A percentile compares a stretch with the other conserved stretches of the same genome.
Conservation (phyloP, 2,329 filamentous ascomycete species). For the Biscogniauxia mediterranea region DNA sequence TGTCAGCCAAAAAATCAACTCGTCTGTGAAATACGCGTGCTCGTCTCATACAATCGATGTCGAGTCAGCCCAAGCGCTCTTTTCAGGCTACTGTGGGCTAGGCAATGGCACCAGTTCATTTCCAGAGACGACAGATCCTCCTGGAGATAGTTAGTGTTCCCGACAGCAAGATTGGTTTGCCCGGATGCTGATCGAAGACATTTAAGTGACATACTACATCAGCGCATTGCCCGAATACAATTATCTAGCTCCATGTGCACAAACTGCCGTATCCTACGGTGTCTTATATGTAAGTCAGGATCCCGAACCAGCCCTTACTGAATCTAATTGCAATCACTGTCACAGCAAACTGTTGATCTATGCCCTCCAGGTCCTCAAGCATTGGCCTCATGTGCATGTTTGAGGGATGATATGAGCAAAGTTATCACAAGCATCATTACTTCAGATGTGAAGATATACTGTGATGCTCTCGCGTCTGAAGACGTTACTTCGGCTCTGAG, state of each 20-base stretch:
- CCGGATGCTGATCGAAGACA: not conserved
- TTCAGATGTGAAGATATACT: conserved; percentile 43
- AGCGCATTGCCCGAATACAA: conserved; percentile 48
- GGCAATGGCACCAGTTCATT: conserved; percentile 49
- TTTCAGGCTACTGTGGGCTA: conserved; percentile 51
- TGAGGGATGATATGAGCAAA: conserved; percentile 48
- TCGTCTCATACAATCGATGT: conserved; percentile 46
- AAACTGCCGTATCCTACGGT: conserved; percentile 41
- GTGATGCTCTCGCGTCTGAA: conserved; percentile 41
- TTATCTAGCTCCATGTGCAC: conserved; percentile 45
- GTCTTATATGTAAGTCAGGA: conserved; percentile 38
- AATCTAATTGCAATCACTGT: conserved; percentile 7
- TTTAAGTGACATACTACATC: conserved; percentile 52
- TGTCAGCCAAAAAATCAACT: conserved; percentile 43
- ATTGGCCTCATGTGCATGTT: conserved; percentile 51
- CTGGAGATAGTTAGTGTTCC: conserved; percentile 47
- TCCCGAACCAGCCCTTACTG: not conserved
- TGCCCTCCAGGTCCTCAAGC: conserved; percentile 48
- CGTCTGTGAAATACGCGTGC: conserved; percentile 44
- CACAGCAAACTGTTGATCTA: conserved; percentile 37
- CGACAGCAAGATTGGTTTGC: not conserved
- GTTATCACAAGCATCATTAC: conserved; percentile 43
- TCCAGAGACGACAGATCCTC: conserved; percentile 43
- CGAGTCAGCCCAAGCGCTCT: conserved; percentile 49
- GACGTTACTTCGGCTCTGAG: conserved; percentile 46